Percentiles rank a stretch among this genome's conserved stretches.
Conservation (phyloP, 768 basidiomycete species). For the Holtermannia corniformis region DNA sequence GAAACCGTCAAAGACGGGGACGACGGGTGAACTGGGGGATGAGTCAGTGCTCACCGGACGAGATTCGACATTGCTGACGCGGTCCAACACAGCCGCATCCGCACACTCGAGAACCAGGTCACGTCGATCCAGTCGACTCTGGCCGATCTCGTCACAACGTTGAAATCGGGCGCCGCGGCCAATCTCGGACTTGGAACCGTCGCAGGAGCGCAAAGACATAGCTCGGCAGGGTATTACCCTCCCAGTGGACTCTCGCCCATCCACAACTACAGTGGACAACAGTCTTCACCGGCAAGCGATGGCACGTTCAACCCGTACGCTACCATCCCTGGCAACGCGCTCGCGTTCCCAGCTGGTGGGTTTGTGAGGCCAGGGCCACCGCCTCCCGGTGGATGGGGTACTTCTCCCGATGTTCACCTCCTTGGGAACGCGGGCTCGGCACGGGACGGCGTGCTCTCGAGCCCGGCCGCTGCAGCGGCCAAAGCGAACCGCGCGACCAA, state of each 20-base stretch:
- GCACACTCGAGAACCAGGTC: conserved; percentile 77
- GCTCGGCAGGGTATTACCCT: background rate
- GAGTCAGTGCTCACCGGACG: conserved; percentile 20
- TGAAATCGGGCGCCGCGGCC: conserved; percentile 38
- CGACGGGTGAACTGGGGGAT: conserved; percentile 20
- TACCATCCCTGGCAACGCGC: background rate
- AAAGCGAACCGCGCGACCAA: background rate
- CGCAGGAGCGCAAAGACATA: background rate
- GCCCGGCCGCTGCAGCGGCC: too few relatives aligned
- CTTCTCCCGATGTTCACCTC: background rate
- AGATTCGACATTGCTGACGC: conserved; percentile 1
- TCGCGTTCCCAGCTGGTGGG: background rate
- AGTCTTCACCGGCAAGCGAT: background rate
- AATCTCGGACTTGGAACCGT: conserved; percentile 1
- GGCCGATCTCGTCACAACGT: conserved; percentile 65
- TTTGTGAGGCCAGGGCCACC: background rate
- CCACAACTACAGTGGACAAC: too few relatives aligned
- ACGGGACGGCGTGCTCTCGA: background rate
- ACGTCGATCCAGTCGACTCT: conserved; percentile 70
- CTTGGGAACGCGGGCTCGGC: background rate
- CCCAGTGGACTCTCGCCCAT: background rate
- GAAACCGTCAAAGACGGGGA: conserved; percentile 59
- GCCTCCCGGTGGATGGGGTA: too few relatives aligned
- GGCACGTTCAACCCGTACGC: conserved; percentile 7
- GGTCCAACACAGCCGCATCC: conserved; percentile 61